These are phyloP conservation scores for Alternaria sp. DNA, from an alignment of 2,329 filamentous ascomycete species.

Conservation along the genomic window DNA sequence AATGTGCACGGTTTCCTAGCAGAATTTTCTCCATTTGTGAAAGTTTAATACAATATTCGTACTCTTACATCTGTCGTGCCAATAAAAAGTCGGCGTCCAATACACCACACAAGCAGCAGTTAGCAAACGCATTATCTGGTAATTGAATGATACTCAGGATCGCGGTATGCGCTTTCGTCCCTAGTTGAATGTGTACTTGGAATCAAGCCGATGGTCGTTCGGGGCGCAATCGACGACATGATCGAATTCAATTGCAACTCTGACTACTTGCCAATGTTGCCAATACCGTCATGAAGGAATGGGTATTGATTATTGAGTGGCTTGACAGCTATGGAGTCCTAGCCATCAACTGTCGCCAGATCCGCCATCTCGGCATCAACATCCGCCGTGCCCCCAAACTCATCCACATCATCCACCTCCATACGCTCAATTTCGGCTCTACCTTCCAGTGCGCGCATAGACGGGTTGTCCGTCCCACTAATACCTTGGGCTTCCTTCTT, in stretches of 20 bases:
- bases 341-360: conserved; percentile 27
- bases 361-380: conserved; percentile 51
- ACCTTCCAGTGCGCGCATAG: conserved; percentile 47
- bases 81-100: neutral
- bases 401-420: conserved; percentile 38
- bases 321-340: neutral
- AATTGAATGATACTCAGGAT: neutral
- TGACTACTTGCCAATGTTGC: neutral
- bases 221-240: neutral
- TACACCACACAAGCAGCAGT: neutral
- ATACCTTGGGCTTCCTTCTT: conserved; percentile 75
- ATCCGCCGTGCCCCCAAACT: conserved; percentile 44
- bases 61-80: too few species aligned
- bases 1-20: conserved; percentile 10
- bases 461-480: conserved; percentile 64
- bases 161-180: neutral
- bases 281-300: neutral
- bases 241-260: conserved; percentile 1
- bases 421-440: conserved; percentile 36
- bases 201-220: neutral
- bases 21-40: conserved; percentile 2
- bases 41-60: conserved; percentile 9
- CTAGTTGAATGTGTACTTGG: neutral
- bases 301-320: neutral
- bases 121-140: neutral